Conservation (phyloP, 768 basidiomycete genomes). For the Lactifluus volemus region DNA sequence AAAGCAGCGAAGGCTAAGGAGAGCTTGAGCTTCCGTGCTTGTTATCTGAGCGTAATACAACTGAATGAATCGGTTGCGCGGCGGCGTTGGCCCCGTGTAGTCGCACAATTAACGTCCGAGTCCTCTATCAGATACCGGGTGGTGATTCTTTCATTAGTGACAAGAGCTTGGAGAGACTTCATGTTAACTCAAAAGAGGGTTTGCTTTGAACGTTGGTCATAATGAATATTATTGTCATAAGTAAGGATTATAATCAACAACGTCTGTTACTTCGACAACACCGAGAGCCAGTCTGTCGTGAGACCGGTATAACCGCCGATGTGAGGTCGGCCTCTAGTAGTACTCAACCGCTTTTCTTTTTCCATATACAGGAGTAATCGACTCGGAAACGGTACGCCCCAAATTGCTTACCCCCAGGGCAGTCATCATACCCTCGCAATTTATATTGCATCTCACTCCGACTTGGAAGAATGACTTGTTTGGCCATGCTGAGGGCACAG, state of each 20-base stretch:
- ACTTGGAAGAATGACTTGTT: too few species aligned
- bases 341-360: too few species aligned
- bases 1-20: background rate
- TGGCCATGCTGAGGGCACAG: too few species aligned
- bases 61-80: background rate
- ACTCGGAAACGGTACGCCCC: too few species aligned
- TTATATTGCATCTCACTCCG: too few species aligned
- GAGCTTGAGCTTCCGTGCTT: constrained; percentile 10
- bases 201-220: background rate
- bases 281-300: background rate
- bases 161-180: background rate
- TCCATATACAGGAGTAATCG: too few species aligned
- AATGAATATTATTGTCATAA: background rate
- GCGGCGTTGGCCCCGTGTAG: background rate
- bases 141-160: background rate
- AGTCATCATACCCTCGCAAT: too few species aligned
- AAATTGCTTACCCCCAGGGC: too few species aligned
- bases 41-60: constrained; percentile 1
- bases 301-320: too few species aligned
- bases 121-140: background rate
- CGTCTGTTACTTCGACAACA: background rate
- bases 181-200: too few species aligned
- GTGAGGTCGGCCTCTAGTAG: too few species aligned
- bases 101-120: background rate
- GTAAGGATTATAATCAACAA: background rate